phyloP scores from a whole-genome alignment of 768 basidiomycete genomes.

The Amanita exitialis region DNA sequence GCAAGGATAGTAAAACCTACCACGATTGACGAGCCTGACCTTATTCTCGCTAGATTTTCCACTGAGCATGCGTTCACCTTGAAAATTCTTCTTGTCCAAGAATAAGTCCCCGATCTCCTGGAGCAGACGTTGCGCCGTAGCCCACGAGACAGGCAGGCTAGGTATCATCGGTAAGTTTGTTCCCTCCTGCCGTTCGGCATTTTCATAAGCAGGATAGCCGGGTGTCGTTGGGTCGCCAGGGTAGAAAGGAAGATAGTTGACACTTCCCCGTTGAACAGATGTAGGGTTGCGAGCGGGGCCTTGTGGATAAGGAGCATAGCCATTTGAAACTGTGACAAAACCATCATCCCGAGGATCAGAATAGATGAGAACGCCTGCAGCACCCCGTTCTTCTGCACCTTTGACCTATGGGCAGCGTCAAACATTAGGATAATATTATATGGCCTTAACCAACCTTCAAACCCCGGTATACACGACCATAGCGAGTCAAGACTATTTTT shows the following conservation, averaged over 20 bases:
- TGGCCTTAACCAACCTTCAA: constrained; percentile 51
- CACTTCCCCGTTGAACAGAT: constrained; percentile 80
- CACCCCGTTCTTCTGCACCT: constrained; percentile 77
- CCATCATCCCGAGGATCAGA: constrained; percentile 85
- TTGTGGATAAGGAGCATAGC: constrained; percentile 67
- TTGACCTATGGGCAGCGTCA: constrained; percentile 40
- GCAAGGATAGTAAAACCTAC: constrained; percentile 17
- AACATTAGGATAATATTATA: background rate
- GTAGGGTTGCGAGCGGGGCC: constrained; percentile 85
- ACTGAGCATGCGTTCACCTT: constrained; percentile 26
- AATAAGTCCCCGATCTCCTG: constrained; percentile 38
- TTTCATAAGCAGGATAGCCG: constrained; percentile 77
- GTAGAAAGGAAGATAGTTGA: constrained; percentile 57
- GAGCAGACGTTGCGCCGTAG: constrained; percentile 65
- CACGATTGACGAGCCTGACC: constrained; percentile 46
- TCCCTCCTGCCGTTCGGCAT: constrained; percentile 53
- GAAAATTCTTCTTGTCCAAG: constrained; percentile 10
- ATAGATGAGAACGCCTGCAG: constrained; percentile 71
- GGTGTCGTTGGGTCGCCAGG: constrained; percentile 83
- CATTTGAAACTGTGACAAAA: constrained; percentile 63
- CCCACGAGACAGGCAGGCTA: constrained; percentile 86
- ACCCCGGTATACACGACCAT: constrained; percentile 72
- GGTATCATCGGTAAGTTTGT: constrained; percentile 66
- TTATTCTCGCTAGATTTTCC: constrained; percentile 38
- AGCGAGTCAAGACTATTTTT: constrained; percentile 71